A percentile compares a stretch with the other conserved stretches of the same genome.
phyloP scores from a whole-genome alignment of 2,329 filamentous ascomycete species.

The Clonostachys byssicola region DNA sequence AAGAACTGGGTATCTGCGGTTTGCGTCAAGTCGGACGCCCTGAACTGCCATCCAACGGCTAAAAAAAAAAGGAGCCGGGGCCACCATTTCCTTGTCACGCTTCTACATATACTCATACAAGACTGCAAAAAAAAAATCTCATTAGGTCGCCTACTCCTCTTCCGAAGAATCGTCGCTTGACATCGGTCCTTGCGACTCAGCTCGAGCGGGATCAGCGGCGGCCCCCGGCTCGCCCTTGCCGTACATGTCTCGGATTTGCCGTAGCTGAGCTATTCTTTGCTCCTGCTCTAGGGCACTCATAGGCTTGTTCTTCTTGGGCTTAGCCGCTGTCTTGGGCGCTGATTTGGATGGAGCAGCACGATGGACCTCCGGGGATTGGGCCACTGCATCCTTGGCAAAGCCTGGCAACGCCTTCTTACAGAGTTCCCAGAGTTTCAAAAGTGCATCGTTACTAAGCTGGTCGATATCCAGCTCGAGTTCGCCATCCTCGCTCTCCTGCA shows the following conservation, averaged over 20 bases:
- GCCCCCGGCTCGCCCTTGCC: slow-evolving; percentile 13
- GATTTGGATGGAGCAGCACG: slow-evolving; percentile 20
- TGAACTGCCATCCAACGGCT: too few species aligned
- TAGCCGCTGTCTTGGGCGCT: slow-evolving; percentile 22
- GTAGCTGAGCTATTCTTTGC: slow-evolving; percentile 56
- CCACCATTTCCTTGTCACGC: too few species aligned
- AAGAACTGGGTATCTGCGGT: too few species aligned
- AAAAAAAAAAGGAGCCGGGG: too few species aligned
- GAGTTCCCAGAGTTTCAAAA: slow-evolving; percentile 45
- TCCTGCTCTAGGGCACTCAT: slow-evolving; percentile 71
- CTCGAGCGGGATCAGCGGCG: too few species aligned
- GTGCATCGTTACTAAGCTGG: slow-evolving; percentile 48
- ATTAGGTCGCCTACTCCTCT: slow-evolving; percentile 3
- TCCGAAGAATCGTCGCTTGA: slow-evolving; percentile 8
- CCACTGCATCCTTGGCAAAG: slow-evolving; percentile 27
- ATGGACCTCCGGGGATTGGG: slow-evolving; percentile 21
- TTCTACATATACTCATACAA: background rate
- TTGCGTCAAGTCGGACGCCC: too few species aligned
- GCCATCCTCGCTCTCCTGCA: slow-evolving; percentile 53
- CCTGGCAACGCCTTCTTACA: slow-evolving; percentile 35
- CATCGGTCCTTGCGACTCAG: too few species aligned
- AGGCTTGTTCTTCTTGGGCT: slow-evolving; percentile 70
- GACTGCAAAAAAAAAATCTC: background rate
- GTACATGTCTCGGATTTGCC: slow-evolving; percentile 44
- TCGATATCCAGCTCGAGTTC: slow-evolving; percentile 59